Percentiles rank a stretch among this genome's conserved stretches.
Evolutionary conservation across 345 rosid genomes (phyloP).

Genomic region (Populus alba): DNA sequence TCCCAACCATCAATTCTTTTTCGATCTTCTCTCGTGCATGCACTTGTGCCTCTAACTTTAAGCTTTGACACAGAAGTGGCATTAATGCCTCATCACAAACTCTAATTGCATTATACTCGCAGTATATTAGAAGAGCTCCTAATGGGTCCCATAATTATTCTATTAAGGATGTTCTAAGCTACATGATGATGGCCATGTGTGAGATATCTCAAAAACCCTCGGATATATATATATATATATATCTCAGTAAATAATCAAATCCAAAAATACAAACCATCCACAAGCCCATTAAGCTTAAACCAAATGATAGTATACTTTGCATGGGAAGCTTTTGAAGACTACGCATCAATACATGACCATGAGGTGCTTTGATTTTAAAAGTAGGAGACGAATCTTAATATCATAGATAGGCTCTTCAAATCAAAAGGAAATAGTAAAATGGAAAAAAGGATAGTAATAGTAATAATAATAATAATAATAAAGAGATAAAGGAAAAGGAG

Average conservation of each 20-base stretch:
- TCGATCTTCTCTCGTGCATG: neutral
- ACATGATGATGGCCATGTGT: neutral
- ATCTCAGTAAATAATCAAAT: neutral
- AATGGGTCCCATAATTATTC: neutral
- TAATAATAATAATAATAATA: neutral
- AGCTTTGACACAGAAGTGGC: neutral
- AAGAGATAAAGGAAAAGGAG: constrained; percentile 8
- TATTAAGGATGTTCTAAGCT: neutral
- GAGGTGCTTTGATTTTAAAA: constrained; percentile 16
- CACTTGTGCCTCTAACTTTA: neutral
- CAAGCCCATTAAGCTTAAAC: neutral
- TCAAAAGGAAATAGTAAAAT: neutral
- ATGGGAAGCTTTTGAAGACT: neutral
- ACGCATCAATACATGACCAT: neutral
- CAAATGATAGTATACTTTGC: constrained; percentile 12
- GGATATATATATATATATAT: too few species aligned
- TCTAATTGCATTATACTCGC: neutral
- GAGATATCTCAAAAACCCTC: neutral
- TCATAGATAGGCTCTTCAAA: neutral
- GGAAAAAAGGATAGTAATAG: neutral
- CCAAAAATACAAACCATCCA: neutral
- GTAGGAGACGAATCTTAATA: constrained; percentile 9
- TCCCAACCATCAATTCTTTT: neutral
- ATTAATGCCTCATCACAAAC: neutral
- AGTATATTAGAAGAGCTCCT: neutral